phyloP scores from a whole-genome alignment of 345 rosid genomes.

The Balakata baccata region DNA sequence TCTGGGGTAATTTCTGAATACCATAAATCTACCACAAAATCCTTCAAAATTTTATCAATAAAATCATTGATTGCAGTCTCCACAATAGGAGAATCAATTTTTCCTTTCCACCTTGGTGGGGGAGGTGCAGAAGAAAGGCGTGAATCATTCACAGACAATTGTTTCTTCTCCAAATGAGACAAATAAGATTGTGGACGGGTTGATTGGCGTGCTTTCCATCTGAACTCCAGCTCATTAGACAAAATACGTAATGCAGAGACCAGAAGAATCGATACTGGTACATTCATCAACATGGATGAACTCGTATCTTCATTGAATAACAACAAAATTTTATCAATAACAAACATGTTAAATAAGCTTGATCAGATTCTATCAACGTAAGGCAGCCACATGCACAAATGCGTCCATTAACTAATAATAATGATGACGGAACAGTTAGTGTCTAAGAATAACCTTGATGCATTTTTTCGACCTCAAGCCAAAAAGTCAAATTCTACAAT shows the following conservation, averaged over 20 bases:
- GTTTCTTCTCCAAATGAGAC: slow-evolving; percentile 65
- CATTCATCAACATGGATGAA: slow-evolving; percentile 89
- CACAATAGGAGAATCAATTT: slow-evolving; percentile 74
- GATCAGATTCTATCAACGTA: background rate
- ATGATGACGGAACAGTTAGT: background rate
- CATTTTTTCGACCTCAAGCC: background rate
- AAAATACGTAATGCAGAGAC: slow-evolving; percentile 50
- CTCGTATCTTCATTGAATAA: slow-evolving; percentile 61
- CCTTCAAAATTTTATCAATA: slow-evolving; percentile 75
- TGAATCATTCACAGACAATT: slow-evolving; percentile 68
- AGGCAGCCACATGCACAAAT: background rate
- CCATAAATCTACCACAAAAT: slow-evolving; percentile 84
- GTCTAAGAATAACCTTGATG: background rate
- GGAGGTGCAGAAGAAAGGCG: slow-evolving; percentile 56
- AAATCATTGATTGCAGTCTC: slow-evolving; percentile 76
- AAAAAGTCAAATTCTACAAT: background rate
- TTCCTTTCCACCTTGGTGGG: slow-evolving; percentile 68
- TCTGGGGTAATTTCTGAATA: slow-evolving; percentile 89
- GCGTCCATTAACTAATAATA: background rate
- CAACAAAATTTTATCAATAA: background rate
- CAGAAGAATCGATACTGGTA: slow-evolving; percentile 67
- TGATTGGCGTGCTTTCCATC: slow-evolving; percentile 48
- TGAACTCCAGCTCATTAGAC: slow-evolving; percentile 64
- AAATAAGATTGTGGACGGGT: slow-evolving; percentile 36
- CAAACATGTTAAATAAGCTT: background rate